Base-by-base conservation (phyloP, 2,329 filamentous ascomycete genomes). In the Aspergillus ruber region DNA sequence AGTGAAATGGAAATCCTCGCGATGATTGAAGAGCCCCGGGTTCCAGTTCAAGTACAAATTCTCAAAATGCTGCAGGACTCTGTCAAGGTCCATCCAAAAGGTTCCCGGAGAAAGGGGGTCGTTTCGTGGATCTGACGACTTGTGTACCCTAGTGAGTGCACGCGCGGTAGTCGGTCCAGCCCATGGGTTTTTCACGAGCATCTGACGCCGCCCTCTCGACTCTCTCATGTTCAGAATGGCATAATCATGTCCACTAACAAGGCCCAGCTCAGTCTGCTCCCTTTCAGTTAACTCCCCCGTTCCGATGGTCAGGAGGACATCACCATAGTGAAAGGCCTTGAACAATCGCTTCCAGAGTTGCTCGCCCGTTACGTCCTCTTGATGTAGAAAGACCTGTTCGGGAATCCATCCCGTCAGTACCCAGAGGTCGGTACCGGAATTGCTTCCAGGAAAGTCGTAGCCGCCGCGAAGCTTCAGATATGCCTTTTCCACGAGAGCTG, bases 11-110 rank as follows among this genome's bases (percentile, higher is more conserved):
- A 90, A 82, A 59, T 98, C 90, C 65, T 95, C 85, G 7, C 90
- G 83, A 62, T 86, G 73, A 1, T 74, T 74, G 68, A 98, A 98
- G 0, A 95, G 74, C 0, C 80, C 78, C 0, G 93, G 90, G 55
- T 95, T 96, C 93, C 93, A 98, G 69, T 97, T 98, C 46, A 98
- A 76, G 66, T 97, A 98, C 56, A 98, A 81, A 15, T 90, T 95
- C 64, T 97, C 90, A 54, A 96, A 98, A 62, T 95, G 84, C 60
- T 95, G 90, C 32, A 88, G 80, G 3, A 96, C 83, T 54, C 90
- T 87, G 56, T 95, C 87, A 23, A 93, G 82, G 20, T 85, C 83
- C 70, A 97, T 94, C 91, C 93, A 97, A 62, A 95, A 94, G 1
- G 86, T 88, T n/a, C 90, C 89, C 0, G 85, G 84, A 23, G 66